Percentiles rank a stretch among this genome's conserved stretches.
Conservation (phyloP, 352 stramenopile genomes). For the Vaucheria bursata region DNA sequence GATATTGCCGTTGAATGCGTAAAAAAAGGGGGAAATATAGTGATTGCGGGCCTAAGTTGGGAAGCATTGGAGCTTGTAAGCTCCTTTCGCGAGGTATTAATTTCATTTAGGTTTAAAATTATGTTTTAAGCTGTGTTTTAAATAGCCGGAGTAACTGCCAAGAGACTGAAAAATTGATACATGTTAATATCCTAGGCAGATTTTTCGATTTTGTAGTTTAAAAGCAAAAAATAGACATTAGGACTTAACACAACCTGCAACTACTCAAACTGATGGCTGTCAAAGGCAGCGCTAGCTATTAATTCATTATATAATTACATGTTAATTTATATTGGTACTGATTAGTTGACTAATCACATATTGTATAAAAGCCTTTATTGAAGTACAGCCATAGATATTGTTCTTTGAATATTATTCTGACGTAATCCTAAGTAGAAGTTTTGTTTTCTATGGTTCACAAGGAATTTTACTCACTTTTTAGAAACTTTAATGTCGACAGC, state of each 20-base stretch:
- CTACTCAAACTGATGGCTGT: not conserved
- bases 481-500: too few relatives aligned
- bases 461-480: too few relatives aligned
- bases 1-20: not conserved
- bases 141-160: not conserved
- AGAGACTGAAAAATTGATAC: not conserved
- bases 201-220: not conserved
- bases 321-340: too few relatives aligned
- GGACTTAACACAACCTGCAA: not conserved
- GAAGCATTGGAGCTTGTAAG: constrained; percentile 1
- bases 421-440: too few relatives aligned
- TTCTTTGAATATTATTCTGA: too few relatives aligned
- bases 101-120: not conserved
- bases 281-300: too few relatives aligned
- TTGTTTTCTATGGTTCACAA: too few relatives aligned
- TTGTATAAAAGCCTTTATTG: too few relatives aligned
- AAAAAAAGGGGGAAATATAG: not conserved
- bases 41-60: not conserved
- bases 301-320: too few relatives aligned
- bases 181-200: not conserved
- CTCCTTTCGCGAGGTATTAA: not conserved
- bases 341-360: too few relatives aligned
- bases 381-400: too few relatives aligned
- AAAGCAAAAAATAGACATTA: not conserved
- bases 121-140: not conserved